Evolutionary conservation across 2,329 filamentous ascomycete species (phyloP).

Genomic region (Neobulgaria alba): DNA sequence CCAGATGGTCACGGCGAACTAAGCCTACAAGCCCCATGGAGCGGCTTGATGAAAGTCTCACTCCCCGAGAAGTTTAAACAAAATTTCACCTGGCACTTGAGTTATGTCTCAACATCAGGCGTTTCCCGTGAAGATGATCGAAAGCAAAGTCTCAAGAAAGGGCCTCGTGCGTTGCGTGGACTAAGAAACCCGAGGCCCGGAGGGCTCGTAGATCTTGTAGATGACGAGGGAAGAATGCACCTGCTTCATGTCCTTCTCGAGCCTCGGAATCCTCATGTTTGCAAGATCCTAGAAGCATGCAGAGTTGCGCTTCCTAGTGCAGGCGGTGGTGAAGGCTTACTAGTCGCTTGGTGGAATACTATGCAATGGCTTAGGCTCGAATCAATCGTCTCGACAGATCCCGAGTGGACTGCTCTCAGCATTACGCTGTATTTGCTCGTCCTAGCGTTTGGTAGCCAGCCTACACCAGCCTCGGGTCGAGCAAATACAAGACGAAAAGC

Average conservation of each 20-base stretch:
- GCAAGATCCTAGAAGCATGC: constrained; percentile 51
- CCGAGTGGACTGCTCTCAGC: constrained; percentile 63
- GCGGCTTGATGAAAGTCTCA: constrained; percentile 56
- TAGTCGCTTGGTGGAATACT: constrained; percentile 66
- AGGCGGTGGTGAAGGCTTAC: constrained; percentile 48
- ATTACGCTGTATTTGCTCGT: constrained; percentile 57
- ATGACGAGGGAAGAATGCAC: constrained; percentile 53
- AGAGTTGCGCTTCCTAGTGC: constrained; percentile 54
- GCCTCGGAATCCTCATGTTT: constrained; percentile 54
- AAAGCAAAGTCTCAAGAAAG: constrained; percentile 36
- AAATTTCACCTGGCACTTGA: constrained; percentile 51
- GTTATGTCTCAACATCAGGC: constrained; percentile 43
- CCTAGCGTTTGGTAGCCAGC: constrained; percentile 44
- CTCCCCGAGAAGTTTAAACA: constrained; percentile 49
- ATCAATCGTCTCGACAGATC: constrained; percentile 38
- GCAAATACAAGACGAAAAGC: constrained; percentile 32
- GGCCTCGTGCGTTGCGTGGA: constrained; percentile 31
- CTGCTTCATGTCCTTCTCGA: constrained; percentile 60
- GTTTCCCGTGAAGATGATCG: constrained; percentile 44
- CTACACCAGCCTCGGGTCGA: constrained; percentile 27
- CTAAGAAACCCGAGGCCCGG: constrained; percentile 49
- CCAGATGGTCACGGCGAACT: constrained; percentile 56
- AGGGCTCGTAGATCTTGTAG: constrained; percentile 58
- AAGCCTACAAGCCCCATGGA: constrained; percentile 70
- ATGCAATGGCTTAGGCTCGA: constrained; percentile 57